Conservation (phyloP, 2,329 filamentous ascomycete species). For the Bipolaris zeicola region DNA sequence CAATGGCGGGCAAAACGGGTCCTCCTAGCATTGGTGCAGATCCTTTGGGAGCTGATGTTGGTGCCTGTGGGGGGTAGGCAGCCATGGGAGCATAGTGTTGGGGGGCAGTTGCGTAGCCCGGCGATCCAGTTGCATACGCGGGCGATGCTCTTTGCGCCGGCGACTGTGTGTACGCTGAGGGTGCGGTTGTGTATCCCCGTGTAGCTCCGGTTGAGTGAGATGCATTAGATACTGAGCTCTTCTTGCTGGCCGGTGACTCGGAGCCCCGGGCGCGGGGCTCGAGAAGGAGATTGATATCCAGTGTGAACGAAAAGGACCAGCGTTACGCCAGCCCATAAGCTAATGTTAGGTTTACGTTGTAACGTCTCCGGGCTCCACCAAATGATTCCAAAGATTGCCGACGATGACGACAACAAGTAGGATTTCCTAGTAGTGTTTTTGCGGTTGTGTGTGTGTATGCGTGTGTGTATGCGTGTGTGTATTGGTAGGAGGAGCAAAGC, state of each 20-base stretch:
- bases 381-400: conserved; percentile 8
- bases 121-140: conserved; percentile 38
- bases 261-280: conserved; percentile 74
- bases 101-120: conserved; percentile 25
- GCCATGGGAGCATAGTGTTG: conserved; percentile 39
- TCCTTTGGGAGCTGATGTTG: conserved; percentile 32
- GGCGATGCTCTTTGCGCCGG: conserved; percentile 42
- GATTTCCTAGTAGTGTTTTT: conserved; percentile 7
- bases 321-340: conserved; percentile 51
- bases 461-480: neutral
- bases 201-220: conserved; percentile 52
- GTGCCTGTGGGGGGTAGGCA: conserved; percentile 33
- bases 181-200: conserved; percentile 42
- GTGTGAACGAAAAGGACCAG: conserved; percentile 66
- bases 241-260: conserved; percentile 64
- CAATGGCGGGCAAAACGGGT: conserved; percentile 47
- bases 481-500: conserved; percentile 1
- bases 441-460: neutral
- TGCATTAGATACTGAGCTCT: conserved; percentile 48
- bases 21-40: conserved; percentile 43
- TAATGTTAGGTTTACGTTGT: conserved; percentile 17
- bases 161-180: conserved; percentile 45
- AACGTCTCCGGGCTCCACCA: conserved; percentile 25
- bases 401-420: conserved; percentile 1
- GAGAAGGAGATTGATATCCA: conserved; percentile 94